Base-by-base conservation (phyloP, 2,329 filamentous ascomycete genomes). In the Talaromyces marneffei region DNA sequence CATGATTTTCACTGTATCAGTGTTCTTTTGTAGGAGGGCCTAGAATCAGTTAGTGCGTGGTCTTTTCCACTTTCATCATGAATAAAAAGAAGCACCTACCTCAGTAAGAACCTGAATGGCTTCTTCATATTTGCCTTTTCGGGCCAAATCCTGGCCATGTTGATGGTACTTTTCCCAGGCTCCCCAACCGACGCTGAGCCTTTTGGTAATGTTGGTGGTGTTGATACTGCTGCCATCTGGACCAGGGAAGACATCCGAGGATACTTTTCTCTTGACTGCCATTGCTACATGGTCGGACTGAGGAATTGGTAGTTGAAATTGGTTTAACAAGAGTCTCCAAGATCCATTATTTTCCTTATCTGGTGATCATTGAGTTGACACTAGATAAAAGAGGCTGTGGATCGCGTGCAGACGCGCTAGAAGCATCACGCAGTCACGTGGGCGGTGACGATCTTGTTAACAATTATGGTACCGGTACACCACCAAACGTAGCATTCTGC, bases 131-230 rank as follows among this genome's bases (percentile, higher is more conserved):
- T 80, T 73, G 56, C 76, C 74, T 25, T 72, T 68, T 33, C 75
- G 74, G 65, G 80, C 82, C 35, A 76, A 71, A 33, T 72, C 68
- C 60, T 77, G 76, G 25, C 78, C 80, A 62, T 74, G 68, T 53
- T 71, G 70, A 48, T 79, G 76, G 46, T 72, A 65, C 18, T 62
- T 63, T 52, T 68, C 68, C 16, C 63, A 65, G 58, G 64, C 63
- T 31, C 61, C 61, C 46, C 59, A 62, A 63, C 67, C n/a, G 46
- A 58, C 33, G 29, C 25, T 54, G 18, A 55, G 37, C 23, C 50
- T 48, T 57, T 55, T 62, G 55, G 27, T 39, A 25, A 10, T 35
- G 27, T 20, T 31, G n/a, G 25, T 57, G n/a, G 31, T 50, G 31
- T 10, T 55, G 40, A 58, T n/a, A n/a, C n/a, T n/a, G n/a, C n/a